Percentiles rank a stretch among this genome's conserved stretches.
Conservation (phyloP, 2,329 filamentous ascomycete genomes). For the Ophiocordyceps robertsii region DNA sequence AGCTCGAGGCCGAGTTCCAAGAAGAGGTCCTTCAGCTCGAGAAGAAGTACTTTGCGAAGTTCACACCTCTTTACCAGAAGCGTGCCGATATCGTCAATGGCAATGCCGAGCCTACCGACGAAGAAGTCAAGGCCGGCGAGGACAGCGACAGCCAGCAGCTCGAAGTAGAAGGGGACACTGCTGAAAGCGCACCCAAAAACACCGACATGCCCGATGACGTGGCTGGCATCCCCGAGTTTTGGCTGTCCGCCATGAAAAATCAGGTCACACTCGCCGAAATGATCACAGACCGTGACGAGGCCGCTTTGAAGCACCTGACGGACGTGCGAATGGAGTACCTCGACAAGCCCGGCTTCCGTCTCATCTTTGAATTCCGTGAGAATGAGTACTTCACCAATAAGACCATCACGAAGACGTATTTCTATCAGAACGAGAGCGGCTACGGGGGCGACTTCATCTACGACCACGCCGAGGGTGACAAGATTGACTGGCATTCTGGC, state of each 20-base stretch:
- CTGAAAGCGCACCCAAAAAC: constrained; percentile 42
- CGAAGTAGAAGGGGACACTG: constrained; percentile 46
- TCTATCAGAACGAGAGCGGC: constrained; percentile 95
- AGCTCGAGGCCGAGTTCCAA: constrained; percentile 96
- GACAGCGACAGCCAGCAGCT: constrained; percentile 61
- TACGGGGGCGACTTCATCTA: constrained; percentile 99
- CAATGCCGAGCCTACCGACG: constrained; percentile 67
- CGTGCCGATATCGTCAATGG: constrained; percentile 90
- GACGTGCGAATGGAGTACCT: constrained; percentile 99
- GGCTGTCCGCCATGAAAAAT: constrained; percentile 99
- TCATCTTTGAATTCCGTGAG: constrained; percentile 92
- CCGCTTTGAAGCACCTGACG: constrained; percentile 73
- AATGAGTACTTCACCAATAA: constrained; percentile 99
- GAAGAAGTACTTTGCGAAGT: constrained; percentile 99
- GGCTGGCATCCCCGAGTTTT: constrained; percentile 94
- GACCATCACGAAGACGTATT: constrained; percentile 95
- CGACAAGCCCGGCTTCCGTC: constrained; percentile 91
- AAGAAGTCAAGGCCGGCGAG: constrained; percentile 74
- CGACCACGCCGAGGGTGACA: constrained; percentile 94
- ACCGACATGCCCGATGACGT: constrained; percentile 41
- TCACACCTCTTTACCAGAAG: constrained; percentile 93
- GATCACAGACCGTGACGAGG: constrained; percentile 96
- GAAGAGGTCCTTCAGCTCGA: constrained; percentile 95
- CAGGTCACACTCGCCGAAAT: constrained; percentile 93
- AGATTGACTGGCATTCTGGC: constrained; percentile 90